phyloP scores from a whole-genome alignment of 805 yeast genomes.

The Candida morakotiae region DNA sequence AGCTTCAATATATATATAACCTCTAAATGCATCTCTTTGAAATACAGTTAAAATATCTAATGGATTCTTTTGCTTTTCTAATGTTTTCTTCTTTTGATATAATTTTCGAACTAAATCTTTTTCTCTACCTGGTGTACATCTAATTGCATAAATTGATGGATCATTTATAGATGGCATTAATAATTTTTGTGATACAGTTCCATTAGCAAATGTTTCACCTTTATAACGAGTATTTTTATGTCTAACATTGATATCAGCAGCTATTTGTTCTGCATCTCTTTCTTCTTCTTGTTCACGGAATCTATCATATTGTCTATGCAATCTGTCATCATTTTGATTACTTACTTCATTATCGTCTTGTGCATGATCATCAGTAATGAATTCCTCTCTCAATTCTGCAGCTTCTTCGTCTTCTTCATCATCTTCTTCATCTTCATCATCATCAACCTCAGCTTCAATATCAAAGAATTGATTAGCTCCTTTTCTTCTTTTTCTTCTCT shows the following conservation, averaged over 20 bases:
- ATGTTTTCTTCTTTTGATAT: conserved; percentile 75
- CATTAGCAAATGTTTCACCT: conserved; percentile 66
- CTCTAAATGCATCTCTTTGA: conserved; percentile 90
- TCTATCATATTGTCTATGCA: conserved; percentile 89
- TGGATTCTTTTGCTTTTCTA: conserved; percentile 72
- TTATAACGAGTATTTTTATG: conserved; percentile 87
- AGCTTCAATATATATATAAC: conserved; percentile 93
- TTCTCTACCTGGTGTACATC: conserved; percentile 91
- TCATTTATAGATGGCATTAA: conserved; percentile 94
- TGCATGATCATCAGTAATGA: conserved; percentile 71
- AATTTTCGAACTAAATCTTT: conserved; percentile 84
- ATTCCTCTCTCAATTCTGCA: conserved; percentile 80
- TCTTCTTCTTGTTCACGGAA: conserved; percentile 83
- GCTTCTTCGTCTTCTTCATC: conserved; percentile 90
- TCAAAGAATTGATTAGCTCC: conserved; percentile 83
- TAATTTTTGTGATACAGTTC: conserved; percentile 82
- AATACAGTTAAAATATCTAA: conserved; percentile 84
- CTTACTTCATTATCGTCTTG: conserved; percentile 38
- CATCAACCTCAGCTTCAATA: conserved; percentile 98
- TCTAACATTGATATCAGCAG: conserved; percentile 86
- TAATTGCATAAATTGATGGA: conserved; percentile 92
- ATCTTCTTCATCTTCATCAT: conserved; percentile 89
- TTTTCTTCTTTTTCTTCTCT: conserved; percentile 44
- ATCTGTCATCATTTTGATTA: conserved; percentile 61
- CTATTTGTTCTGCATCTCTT: conserved; percentile 91